These are phyloP conservation scores for Haematococcus lacustris DNA, from an alignment of 139 green algal species.

Conservation along the genomic window DNA sequence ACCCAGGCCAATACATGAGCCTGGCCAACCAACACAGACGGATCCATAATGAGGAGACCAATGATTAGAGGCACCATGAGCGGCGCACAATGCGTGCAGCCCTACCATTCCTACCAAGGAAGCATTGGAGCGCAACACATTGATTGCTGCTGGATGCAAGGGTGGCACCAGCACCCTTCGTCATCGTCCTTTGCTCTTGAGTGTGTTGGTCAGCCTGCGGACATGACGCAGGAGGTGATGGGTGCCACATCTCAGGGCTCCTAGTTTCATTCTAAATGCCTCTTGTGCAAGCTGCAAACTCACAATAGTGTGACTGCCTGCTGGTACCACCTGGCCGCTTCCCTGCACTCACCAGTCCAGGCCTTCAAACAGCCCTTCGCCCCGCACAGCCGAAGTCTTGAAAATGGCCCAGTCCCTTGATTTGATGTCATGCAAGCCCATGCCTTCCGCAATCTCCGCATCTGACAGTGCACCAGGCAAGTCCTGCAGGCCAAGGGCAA, in stretches of 20 bases:
- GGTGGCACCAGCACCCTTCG: too few relatives aligned
- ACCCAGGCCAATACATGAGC: too few relatives aligned
- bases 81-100: too few relatives aligned
- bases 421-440: conserved; percentile 89
- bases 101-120: too few relatives aligned
- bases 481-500: conserved; percentile 42
- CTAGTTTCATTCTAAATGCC: background rate
- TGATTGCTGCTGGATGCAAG: too few relatives aligned
- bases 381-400: conserved; percentile 92
- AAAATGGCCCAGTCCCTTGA: conserved; percentile 93
- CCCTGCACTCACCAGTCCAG: conserved; percentile 74
- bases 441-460: conserved; percentile 81
- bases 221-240: background rate
- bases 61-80: too few relatives aligned
- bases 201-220: background rate
- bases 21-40: too few relatives aligned
- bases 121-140: too few relatives aligned
- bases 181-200: background rate
- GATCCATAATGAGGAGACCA: too few relatives aligned
- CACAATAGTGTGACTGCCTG: background rate
- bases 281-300: background rate
- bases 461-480: conserved; percentile 87
- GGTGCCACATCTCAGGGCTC: background rate
- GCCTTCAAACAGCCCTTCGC: conserved; percentile 93
- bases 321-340: background rate